phyloP scores from a whole-genome alignment of 139 green algal genomes.

The Chlamydomonas sp. region DNA sequence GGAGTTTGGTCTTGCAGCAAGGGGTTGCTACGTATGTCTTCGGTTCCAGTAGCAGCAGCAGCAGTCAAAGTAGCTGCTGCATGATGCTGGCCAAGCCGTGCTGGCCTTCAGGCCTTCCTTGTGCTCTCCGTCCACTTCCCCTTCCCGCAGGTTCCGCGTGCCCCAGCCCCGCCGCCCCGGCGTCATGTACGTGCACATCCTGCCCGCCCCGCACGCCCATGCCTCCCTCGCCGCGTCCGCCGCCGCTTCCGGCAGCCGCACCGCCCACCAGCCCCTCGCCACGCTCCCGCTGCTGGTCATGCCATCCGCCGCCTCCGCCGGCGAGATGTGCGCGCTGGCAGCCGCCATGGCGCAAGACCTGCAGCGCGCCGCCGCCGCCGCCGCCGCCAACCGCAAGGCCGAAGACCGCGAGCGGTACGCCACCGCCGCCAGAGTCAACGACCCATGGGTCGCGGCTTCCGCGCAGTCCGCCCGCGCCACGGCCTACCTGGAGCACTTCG shows the following conservation, averaged over 20 bases:
- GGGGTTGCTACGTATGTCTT: too few relatives aligned
- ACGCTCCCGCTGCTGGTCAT: constrained; percentile 22
- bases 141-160: neutral
- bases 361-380: neutral
- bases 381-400: neutral
- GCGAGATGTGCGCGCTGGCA: constrained; percentile 6
- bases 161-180: neutral
- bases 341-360: neutral
- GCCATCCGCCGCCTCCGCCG: neutral
- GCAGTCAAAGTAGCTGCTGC: too few relatives aligned
- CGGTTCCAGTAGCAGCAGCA: neutral
- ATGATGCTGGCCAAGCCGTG: too few relatives aligned
- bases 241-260: neutral
- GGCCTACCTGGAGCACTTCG: neutral
- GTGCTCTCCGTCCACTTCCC: too few relatives aligned
- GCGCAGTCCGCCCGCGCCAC: neutral
- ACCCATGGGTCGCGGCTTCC: neutral
- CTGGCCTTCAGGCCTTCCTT: too few relatives aligned
- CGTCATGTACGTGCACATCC: constrained; percentile 13
- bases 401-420: neutral
- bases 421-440: neutral
- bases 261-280: neutral
- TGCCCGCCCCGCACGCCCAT: neutral
- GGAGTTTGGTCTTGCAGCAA: neutral
- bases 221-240: neutral